Base-by-base conservation (phyloP, 2,329 filamentous ascomycete species). In the Epichloe uncinata region DNA sequence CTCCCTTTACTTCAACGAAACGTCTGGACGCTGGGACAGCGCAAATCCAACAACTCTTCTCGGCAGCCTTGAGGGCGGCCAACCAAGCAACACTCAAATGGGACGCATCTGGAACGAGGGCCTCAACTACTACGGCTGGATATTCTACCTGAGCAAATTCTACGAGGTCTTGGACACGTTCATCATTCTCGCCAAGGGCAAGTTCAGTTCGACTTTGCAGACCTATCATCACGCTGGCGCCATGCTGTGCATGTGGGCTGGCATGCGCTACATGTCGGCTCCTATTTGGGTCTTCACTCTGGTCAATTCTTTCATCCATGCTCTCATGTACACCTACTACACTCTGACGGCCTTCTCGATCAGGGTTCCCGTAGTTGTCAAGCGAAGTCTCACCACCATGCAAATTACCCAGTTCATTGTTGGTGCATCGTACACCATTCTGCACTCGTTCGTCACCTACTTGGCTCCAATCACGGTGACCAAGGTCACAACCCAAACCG, bases 181-280 rank as follows among this genome's bases (percentile, higher is more conserved):
- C 52, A 95, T 98, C 65, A 96, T 97, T 63, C 76, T 98, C 57
- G 88, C 89, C 63, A 97, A 97, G 80, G 93, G 93, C 65, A 97
- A 95, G 77, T 81, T 81, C 62, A 95, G 89, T 74, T 93, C 88
- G 12, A 94, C 88, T 18, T 75, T 98, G 58, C 93, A 98, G 75
- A 97, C 90, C n/a, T 98, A 96, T 67, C 93, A 98, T 72, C 93
- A 98, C 64, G 85, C 91, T 26, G 93, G 93, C 55, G 93, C 93
- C 52, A 97, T 98, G 91, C 79, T 97, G 74, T 95, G 87, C 71
- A 97, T 98, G 91, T 98, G 93, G 93, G 90, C 91, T 56, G 93
- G 90, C 50, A 95, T 96, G 65, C 84, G 89, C 55, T 96, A 85
- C 75, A 95, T 95, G 88, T 84, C 87, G 49, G 78, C 87, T 48